A percentile compares a stretch with the other conserved stretches of the same genome.
phyloP scores from a whole-genome alignment of 345 rosid species.

The Eucalyptus erythrocorys region DNA sequence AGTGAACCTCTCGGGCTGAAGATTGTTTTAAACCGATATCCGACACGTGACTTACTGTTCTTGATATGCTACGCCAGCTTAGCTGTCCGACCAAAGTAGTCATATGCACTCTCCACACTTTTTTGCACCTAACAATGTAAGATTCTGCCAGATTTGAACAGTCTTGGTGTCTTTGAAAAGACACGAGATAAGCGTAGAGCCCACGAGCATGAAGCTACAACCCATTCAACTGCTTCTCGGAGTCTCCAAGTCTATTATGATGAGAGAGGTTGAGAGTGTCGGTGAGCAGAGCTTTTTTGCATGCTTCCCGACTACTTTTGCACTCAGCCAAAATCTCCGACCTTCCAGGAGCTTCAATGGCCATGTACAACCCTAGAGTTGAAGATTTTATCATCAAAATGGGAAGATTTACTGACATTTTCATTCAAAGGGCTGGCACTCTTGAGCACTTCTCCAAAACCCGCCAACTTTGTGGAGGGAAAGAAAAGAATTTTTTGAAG shows the following conservation, averaged over 20 bases:
- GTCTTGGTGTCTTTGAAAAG: not conserved
- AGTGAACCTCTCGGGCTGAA: rapidly evolving
- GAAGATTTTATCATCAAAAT: not conserved
- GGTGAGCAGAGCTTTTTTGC: not conserved
- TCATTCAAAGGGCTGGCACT: not conserved
- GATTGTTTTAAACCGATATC: not conserved
- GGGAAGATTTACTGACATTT: not conserved
- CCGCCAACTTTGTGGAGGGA: not conserved
- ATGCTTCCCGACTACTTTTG: not conserved
- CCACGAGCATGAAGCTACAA: not conserved
- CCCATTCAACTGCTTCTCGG: not conserved
- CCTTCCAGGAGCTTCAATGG: not conserved
- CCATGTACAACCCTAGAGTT: not conserved
- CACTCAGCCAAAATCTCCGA: not conserved
- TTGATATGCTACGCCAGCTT: not conserved
- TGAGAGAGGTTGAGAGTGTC: not conserved
- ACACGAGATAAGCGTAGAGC: not conserved
- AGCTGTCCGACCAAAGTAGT: not conserved
- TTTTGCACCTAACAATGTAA: not conserved
- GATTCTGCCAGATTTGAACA: not conserved
- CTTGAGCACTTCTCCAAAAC: not conserved
- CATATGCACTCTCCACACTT: not conserved
- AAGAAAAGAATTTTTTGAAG: not conserved
- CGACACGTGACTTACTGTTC: not conserved
- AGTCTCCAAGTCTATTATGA: not conserved